phyloP scores from a whole-genome alignment of 345 rosid species.

The Bruguiera gymnorhiza region DNA sequence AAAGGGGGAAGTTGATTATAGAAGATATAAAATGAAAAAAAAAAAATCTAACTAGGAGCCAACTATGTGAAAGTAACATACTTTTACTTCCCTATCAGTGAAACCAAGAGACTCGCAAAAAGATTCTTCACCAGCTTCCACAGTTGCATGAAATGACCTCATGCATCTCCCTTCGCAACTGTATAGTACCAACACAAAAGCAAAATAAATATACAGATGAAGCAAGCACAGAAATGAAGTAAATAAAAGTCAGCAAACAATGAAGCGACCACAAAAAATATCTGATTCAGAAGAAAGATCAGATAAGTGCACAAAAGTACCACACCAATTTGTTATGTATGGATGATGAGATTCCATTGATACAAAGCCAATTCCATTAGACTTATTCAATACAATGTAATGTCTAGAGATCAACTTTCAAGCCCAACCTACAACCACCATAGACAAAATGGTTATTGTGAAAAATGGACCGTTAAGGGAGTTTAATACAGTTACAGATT shows the following conservation, averaged over 20 bases:
- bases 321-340: not conserved
- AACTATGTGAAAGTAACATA: constrained; percentile 34
- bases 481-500: too few species aligned
- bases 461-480: too few species aligned
- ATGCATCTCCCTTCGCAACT: constrained; percentile 91
- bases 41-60: constrained; percentile 4
- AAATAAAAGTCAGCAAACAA: not conserved
- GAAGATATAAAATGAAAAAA: constrained; percentile 1
- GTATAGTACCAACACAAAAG: constrained; percentile 22
- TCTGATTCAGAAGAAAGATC: constrained; percentile 4
- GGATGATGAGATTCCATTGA: not conserved
- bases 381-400: too few species aligned
- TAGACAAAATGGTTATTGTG: too few species aligned
- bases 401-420: too few species aligned
- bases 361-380: too few species aligned
- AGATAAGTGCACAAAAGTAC: not conserved
- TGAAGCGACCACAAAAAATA: not conserved
- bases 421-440: too few species aligned
- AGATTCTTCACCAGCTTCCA: constrained; percentile 58
- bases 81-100: constrained; percentile 56
- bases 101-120: constrained; percentile 60
- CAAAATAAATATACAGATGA: constrained; percentile 8
- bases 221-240: not conserved
- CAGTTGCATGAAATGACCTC: constrained; percentile 85
- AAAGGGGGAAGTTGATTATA: constrained; percentile 9